Evolutionary conservation across 2,329 filamentous ascomycete genomes (phyloP), one percentile per base, ranked within the genome.

Genomic region (Sporothrix variecibatus): DNA sequence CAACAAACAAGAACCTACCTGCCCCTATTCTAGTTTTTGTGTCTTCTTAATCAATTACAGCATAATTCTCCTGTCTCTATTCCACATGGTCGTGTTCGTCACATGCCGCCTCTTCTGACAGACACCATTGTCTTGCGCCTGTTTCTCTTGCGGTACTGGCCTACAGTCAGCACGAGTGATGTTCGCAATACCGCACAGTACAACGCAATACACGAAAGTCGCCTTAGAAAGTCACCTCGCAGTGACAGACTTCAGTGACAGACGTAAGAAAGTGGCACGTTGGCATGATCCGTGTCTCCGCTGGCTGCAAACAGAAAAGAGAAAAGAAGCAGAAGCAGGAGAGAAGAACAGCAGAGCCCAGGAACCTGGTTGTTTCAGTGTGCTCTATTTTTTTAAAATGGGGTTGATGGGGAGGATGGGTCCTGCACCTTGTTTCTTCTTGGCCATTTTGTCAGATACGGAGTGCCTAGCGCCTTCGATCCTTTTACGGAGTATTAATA

Each of bases 221-320:
- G 9, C 51, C 12, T 23, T 28, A 20, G 15, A 28, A n/a, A 26
- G 23, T 53, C 49, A 49, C 15, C 2, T 56, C 23, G 23, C 51
- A 26, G 51, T 20, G 23, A 56, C 7, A 56, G 23, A 26, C n/a
- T 34, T 5, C 51, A 26, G 51, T 20, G 23, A 56, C n/a, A 56
- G 23, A 26, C n/a, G 51, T 56, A n/a, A 31, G 34, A 51, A 67
- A 8, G 43, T 34, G 43, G 67, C 28, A 40, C 49, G 67, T 70
- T 68, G 67, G 46, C 46, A 43, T 53, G 46, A 26, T 68, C 15
- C 67, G 26, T 51, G 26, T 72, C 69, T 62, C 38, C 17, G 56
- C 70, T 72, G 23, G 38, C 70, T 51, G 70, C 68, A 71, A 71
- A 31, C 69, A 71, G 69, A 38, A 49, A 28, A 20, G 51, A 20